A percentile compares a stretch with the other conserved stretches of the same genome.
These are phyloP conservation scores for Euphorbia celastroides DNA, from an alignment of 441 rosid species.

Conservation along the genomic window DNA sequence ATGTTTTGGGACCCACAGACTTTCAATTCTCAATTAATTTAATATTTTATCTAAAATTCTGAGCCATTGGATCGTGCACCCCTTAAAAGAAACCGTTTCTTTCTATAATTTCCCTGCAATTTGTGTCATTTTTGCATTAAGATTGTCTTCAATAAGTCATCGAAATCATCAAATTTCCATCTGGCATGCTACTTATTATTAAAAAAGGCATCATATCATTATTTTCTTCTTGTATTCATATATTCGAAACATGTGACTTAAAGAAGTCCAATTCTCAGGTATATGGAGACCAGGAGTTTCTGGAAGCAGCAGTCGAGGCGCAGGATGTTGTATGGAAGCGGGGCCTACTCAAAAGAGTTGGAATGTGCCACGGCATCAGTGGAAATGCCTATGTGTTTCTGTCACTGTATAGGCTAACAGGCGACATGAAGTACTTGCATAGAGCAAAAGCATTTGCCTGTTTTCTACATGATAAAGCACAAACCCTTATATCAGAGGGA, in stretches of 20 bases:
- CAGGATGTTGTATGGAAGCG: slow-evolving; percentile 55
- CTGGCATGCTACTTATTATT: not conserved
- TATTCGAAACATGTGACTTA: too few species aligned
- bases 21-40: too few species aligned
- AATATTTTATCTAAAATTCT: too few species aligned
- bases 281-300: slow-evolving; percentile 41
- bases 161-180: not conserved
- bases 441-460: slow-evolving; percentile 58
- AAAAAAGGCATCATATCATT: not conserved
- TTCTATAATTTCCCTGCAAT: too few species aligned
- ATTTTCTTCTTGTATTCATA: not conserved
- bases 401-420: slow-evolving; percentile 43
- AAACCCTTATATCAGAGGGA: slow-evolving; percentile 37
- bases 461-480: slow-evolving; percentile 52
- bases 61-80: too few species aligned
- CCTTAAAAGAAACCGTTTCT: too few species aligned
- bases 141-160: not conserved
- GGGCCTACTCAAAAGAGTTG: slow-evolving; percentile 58
- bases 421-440: slow-evolving; percentile 36
- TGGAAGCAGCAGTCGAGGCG: slow-evolving; percentile 51
- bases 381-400: slow-evolving; percentile 55
- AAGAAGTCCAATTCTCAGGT: slow-evolving; percentile 29
- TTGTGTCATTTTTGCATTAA: not conserved
- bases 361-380: slow-evolving; percentile 64
- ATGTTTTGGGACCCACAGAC: too few species aligned